Base-by-base conservation (phyloP, 2,329 filamentous ascomycete species). In the Botrytis elliptica region DNA sequence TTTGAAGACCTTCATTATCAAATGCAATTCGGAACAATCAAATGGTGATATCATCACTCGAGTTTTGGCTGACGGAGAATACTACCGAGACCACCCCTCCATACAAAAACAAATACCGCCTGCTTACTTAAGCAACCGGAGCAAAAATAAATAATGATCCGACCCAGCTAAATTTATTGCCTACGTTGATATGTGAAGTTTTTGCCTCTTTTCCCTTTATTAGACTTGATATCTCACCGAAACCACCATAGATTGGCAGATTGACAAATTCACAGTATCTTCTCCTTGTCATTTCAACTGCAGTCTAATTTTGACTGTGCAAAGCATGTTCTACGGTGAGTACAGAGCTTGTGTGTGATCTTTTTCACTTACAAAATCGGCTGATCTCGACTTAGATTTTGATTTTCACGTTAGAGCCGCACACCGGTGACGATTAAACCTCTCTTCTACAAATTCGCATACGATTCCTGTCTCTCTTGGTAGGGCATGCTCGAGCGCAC, bases 401-500 rank as follows among this genome's bases (percentile, higher is more conserved):
- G 38, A 20, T 69, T 59, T 72, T 49, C 22, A 68, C 40, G 33
- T 44, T 69, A 72, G 64, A 60, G 33, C 71, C 52, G 42, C 71
- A 72, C 64, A 72, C 55, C 71, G 71, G 71, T 72, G 71, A 72
- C 63, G 29, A 59, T 72, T 44, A 62, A 9, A 60, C 10, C 29
- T 33, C 6, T 52, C 29, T 42, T 29, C 40, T 25, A 49, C 40
- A 57, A 4, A 60, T 40, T 14, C 29, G 38, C 25, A 62, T 14
- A 40, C 57, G 20, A 25, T 66, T 46, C 20, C 40, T 36, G n/a
- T 46, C 44, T 57, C 44, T 67, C 40, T 63, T 42, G 60, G 72
- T 75, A 82, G 83, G 84, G 83, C 80, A 89, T 89, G 87, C 86
- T 89, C 81, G 87, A 89, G 86, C 86, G 86, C 79, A 86, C 86